Base-by-base conservation (phyloP, 257 asterid species). In the Solanum bulbocastanum region DNA sequence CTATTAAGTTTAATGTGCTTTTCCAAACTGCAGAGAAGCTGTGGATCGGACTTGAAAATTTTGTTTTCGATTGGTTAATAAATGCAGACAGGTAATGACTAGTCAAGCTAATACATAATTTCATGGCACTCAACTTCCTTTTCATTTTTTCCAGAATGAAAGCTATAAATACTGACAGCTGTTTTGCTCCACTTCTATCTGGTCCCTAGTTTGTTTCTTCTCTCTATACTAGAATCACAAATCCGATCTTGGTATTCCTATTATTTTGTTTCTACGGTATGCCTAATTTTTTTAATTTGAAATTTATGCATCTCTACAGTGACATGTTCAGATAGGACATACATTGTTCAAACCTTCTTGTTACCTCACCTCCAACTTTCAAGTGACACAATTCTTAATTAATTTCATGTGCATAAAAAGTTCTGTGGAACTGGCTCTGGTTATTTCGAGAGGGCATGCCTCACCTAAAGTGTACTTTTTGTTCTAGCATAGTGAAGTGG, bases 11-110 rank as follows among this genome's bases (percentile, higher is more conserved):
- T 91, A 88, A 89, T 88, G 58, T 82, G 14, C 86, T 30, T 46
- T 81, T 30, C 86, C 86, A 89, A 37, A 83, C 88, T 90, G 92
- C 99, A 97, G 99, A 97, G 91, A 96, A 93, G 86, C 96, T 96
- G 30, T 97, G 99, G 99, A 93, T 94, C 89, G 99, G 99, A 89
- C 99, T 97, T 87, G 99, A 97, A 89, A 94, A 96, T 92, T 97
- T 97, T 93, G 98, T 96, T 90, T 97, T 97, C 39, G 99, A 96
- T 91, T 97, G 99, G 99, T 95, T 97, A 86, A 97, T 97, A 78
- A 96, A 97, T 90, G 99, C 98, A 52, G 99, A 97, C 96, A 96
- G 99, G 99, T 97, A 92, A 68, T 44, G 11, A 52, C 40, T 81
- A 30, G 20, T 81, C 85, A 49, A 81, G 12, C 30, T 46, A 81